A percentile compares a stretch with the other conserved stretches of the same genome.
phyloP scores from a whole-genome alignment of 2,329 filamentous ascomycete species.

The Curvularia sp. region DNA sequence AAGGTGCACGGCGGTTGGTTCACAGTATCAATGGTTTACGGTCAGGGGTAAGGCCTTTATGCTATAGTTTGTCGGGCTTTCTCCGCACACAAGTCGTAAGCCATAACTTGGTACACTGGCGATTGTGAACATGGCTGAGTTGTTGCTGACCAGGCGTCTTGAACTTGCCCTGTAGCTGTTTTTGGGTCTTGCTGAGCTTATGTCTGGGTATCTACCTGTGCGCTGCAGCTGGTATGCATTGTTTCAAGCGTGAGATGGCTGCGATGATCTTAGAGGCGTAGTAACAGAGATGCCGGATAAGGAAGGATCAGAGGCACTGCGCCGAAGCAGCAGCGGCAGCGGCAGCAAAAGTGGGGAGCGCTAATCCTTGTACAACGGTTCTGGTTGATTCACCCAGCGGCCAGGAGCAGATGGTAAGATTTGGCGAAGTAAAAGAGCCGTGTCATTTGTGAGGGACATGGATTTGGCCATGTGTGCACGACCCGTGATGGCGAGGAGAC shows the following conservation, averaged over 20 bases:
- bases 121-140: neutral
- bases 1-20: neutral
- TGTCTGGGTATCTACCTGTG: neutral
- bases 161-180: neutral
- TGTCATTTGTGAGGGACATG: neutral
- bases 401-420: neutral
- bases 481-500: neutral
- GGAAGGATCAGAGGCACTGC: neutral
- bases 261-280: neutral
- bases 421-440: neutral
- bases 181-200: neutral
- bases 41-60: neutral
- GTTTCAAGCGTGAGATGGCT: neutral
- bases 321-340: neutral
- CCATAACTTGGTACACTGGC: neutral
- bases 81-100: neutral
- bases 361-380: neutral
- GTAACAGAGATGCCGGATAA: neutral
- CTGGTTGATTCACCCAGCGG: neutral
- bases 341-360: neutral
- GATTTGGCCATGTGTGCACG: neutral
- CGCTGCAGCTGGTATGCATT: neutral
- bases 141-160: neutral
- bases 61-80: neutral
- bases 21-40: neutral